Conservation (phyloP, 83 land plant genomes). For the Isoetes engelmannii region DNA sequence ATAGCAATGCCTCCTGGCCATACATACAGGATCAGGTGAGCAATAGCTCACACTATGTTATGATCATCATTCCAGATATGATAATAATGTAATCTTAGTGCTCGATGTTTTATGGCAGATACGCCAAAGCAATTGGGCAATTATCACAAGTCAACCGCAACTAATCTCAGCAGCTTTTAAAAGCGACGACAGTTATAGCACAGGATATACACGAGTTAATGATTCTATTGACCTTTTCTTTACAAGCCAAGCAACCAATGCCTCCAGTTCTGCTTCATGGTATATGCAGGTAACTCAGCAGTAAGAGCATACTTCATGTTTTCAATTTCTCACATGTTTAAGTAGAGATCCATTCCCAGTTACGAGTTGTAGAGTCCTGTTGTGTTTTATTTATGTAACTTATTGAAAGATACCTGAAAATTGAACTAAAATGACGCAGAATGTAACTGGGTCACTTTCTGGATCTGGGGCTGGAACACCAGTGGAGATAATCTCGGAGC, state of each 20-base stretch:
- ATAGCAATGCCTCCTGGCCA: not conserved
- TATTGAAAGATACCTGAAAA: not conserved
- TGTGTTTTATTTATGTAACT: not conserved
- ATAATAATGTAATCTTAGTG: not conserved
- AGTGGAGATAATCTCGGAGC: not conserved
- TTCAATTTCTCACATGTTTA: not conserved
- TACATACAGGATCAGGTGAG: slow-evolving; percentile 1
- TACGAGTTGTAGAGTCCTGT: not conserved
- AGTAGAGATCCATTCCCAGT: not conserved
- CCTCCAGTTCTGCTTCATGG: not conserved
- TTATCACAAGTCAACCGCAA: not conserved
- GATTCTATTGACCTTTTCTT: not conserved
- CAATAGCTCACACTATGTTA: not conserved
- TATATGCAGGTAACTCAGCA: slow-evolving; percentile 2
- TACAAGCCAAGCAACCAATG: not conserved
- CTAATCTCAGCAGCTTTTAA: not conserved
- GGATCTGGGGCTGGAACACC: not conserved
- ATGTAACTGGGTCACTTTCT: not conserved
- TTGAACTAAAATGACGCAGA: not conserved
- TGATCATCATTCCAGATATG: not conserved
- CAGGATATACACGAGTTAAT: slow-evolving; percentile 1
- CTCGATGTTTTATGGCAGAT: not conserved
- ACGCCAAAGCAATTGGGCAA: slow-evolving; percentile 2
- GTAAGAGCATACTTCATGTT: too few relatives aligned
- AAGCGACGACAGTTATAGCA: not conserved